Base-by-base conservation (phyloP, 1,284 basidiomycete genomes). In the Naganishia sp. region DNA sequence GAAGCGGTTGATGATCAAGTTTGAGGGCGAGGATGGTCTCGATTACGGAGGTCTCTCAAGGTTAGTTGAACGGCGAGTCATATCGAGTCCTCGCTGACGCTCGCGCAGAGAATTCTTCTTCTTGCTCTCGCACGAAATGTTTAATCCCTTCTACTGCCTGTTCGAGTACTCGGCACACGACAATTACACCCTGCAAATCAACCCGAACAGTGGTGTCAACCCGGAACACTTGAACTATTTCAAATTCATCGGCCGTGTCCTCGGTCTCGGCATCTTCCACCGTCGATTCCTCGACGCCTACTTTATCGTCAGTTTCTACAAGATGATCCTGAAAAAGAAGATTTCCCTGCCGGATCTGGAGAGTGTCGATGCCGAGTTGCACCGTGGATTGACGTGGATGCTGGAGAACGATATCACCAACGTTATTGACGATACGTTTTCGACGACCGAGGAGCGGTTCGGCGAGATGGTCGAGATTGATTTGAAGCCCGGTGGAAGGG, bases 81-180 rank as follows among this genome's bases (percentile, higher is more conserved):
- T 45, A 17, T 31, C 58, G 61, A 21, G 23, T 6, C 43, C 46
- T 51, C 49, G 55, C 58, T 60, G 32, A 60, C 54, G 23, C 3
- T 47, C 45, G 28, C 28, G 28, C 28, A 92, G 94, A 83, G 95
- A 99, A 83, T 98, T 95, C 89, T 99, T 99, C 87, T 99, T 99
- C 91, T 82, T 99, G 65, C 85, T 99, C 63, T 97, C 94, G 39
- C 96, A 99, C 81, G 96, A 99, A 79, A 92, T 94, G 82, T 94
- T 95, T 84, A 92, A 95, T 80, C 94, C 94, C n/a, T 96, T 95
- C 82, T 99, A 99, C 80, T 96, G 96, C 72, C 83, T 99, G 51
- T 99, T 99, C 81, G 94, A 99, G 82, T 99, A 99, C 81, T 98
- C 95, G 1, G 91, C 96, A 15, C 94, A 97, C 80, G 96, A 98